Evolutionary conservation across 345 rosid species (phyloP).

Genomic region (Hibiscus trionum): DNA sequence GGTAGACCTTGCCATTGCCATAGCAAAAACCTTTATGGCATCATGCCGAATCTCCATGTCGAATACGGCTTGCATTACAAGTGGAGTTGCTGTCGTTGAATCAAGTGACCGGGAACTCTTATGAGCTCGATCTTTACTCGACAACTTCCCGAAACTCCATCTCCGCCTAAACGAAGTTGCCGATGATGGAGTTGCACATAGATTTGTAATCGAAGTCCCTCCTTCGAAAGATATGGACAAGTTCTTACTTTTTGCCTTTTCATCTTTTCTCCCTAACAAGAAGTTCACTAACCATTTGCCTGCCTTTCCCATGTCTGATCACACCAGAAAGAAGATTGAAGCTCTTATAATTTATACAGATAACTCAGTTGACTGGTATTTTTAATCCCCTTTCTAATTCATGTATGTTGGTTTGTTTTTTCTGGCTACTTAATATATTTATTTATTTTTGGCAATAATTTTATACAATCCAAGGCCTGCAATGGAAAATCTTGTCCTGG

Average conservation of each 20-base stretch:
- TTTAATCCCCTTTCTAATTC: neutral
- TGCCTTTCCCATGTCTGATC: slow-evolving; percentile 42
- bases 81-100: slow-evolving; percentile 16
- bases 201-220: neutral
- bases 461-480: slow-evolving; percentile 41
- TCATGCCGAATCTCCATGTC: slow-evolving; percentile 10
- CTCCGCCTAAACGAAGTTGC: slow-evolving; percentile 28
- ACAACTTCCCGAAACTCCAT: slow-evolving; percentile 57
- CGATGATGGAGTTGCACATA: slow-evolving; percentile 19
- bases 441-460: neutral
- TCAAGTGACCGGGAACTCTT: slow-evolving; percentile 29
- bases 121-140: slow-evolving; percentile 23
- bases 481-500: slow-evolving; percentile 6
- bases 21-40: neutral
- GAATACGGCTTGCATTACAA: slow-evolving; percentile 6
- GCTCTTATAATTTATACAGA: slow-evolving; percentile 6
- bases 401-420: neutral
- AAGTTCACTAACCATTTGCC: slow-evolving; percentile 48
- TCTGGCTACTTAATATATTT: slow-evolving; percentile 9
- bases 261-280: slow-evolving; percentile 44
- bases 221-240: slow-evolving; percentile 3
- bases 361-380: slow-evolving; percentile 12
- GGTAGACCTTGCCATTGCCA: neutral
- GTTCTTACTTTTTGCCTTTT: slow-evolving; percentile 22
- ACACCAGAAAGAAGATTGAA: neutral